Base-by-base conservation (phyloP, 2,329 filamentous ascomycete species). In the Leptographium flavum region DNA sequence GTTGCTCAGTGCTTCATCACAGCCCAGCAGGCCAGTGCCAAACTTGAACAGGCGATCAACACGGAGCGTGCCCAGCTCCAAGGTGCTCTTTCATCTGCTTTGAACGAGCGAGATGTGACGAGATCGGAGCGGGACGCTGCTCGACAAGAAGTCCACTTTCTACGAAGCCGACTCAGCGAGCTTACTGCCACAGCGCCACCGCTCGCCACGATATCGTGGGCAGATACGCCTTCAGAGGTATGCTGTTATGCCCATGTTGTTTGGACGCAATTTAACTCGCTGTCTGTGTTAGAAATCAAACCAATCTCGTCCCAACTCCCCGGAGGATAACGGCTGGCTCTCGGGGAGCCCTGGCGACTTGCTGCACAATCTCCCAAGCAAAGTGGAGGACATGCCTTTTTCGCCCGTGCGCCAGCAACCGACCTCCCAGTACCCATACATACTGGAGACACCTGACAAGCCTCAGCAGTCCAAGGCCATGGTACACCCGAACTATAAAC, bases 1-100 rank as follows among this genome's bases (percentile, higher is more conserved):
- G 42, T 54, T 22, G 53, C 50, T 2, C 52, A 54, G 42, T 45
- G 43, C 33, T 52, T 54, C 45, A 47, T 54, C 19, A 42, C 48
- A 11, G 52, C 52, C 17, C 52, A 50, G 40, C 45, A 49, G 19
- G 35, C 48, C 9, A 44, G 41, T n/a, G 44, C 48, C 10, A 49
- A 35, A 13, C 32, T 52, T n/a, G 50, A 54, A 23, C 48, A 49
- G 19, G 35, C 39, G 1, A 9, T 46, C 1, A 51, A 42, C 21
- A 48, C 46, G 1, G 51, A 54, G 43, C 47, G 46, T 5, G 47
- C 46, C 6, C 45, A 52, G 32, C 43, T 50, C 1, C 45, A 48
- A 14, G 43, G 47, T 3, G 39, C 49, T 11, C 42, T 54, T 5
- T 45, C 45, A 1, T 36, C 44, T 3, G 50, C 47, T 7, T 37